Evolutionary conservation across 1,139 yeast species (phyloP), one percentile per base, ranked within the genome.

Genomic region (Geotrichum histeridarum): DNA sequence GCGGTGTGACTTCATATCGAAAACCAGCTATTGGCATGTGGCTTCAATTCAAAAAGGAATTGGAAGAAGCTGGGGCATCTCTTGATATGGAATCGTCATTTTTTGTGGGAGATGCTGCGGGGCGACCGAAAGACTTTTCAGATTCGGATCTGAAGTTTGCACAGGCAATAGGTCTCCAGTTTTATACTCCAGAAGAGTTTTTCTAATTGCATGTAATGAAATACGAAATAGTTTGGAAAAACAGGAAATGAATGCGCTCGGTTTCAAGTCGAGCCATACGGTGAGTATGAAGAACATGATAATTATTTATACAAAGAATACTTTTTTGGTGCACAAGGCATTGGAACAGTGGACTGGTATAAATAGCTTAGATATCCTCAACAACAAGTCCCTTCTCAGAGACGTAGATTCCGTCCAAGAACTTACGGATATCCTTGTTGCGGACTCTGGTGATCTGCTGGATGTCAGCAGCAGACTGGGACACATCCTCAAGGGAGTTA

Each of bases 371-470:
- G 63, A 74, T 73, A 58, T 83, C 89, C 73, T 80, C 82, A 60
- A 74, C 87, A 74, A 93, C 82, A 74, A 81, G 80, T 73, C 96
- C 96, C 79, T 88, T 87, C 81, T 88, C 95, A 66, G 98, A 91
- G 71, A 93, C 99, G 78, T 93, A 93, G 81, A 93, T 91, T 90
- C 99, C 99, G 79, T 93, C 99, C 84, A 93, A 86, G 70, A 73
- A 93, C 86, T 93, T 93, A 82, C 99, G 90, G 91, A 94, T 93
- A 93, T 94, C 99, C 91, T 94, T 94, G 95, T 93, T 93, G 84
- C 97, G 88, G 74, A 91, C 99, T 77, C 95, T 86, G 82, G 98
- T 91, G 78, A 83, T 83, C 82, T 94, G 99, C 81, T 93, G 97
- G 70, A 93, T 82, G 74, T 91, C 97, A 71, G 99, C 99, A 78